These are phyloP conservation scores for Tetracentron sinense DNA, from an alignment of 164 flowering plant species.

Conservation along the genomic window DNA sequence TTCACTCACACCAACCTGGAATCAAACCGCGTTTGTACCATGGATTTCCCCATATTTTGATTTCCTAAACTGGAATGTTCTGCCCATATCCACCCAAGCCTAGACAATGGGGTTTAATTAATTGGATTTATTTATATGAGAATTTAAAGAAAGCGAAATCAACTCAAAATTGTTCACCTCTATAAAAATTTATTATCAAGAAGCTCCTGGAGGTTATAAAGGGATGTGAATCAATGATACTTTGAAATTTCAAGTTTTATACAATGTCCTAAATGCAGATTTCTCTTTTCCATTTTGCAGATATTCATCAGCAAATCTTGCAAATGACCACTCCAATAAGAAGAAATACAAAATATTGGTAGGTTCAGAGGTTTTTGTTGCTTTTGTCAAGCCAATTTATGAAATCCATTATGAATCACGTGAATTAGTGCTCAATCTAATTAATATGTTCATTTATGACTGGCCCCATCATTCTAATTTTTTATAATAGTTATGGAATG, in stretches of 20 bases:
- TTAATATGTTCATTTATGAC: constrained; percentile 1
- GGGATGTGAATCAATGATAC: background rate
- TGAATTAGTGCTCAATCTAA: background rate
- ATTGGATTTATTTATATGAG: background rate
- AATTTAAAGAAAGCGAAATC: too few species aligned
- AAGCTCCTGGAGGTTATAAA: background rate
- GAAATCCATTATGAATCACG: background rate
- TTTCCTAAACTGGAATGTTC: too few species aligned
- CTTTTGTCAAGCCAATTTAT: background rate
- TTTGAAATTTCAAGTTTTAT: background rate
- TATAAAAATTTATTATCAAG: background rate
- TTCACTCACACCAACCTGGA: too few species aligned
- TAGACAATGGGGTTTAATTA: background rate
- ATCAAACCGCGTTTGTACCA: too few species aligned
- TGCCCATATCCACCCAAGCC: too few species aligned
- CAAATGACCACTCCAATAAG: constrained; percentile 26
- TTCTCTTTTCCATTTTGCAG: constrained; percentile 38
- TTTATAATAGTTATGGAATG: background rate
- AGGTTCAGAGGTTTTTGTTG: constrained; percentile 13
- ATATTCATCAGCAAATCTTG: constrained; percentile 27
- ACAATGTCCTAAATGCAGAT: constrained; percentile 2
- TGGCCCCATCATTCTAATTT: background rate
- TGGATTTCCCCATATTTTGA: too few species aligned
- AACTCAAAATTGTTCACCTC: background rate
- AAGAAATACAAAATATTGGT: constrained; percentile 61